Base-by-base conservation (phyloP, 257 asterid genomes). In the Fraxinus anomala region DNA sequence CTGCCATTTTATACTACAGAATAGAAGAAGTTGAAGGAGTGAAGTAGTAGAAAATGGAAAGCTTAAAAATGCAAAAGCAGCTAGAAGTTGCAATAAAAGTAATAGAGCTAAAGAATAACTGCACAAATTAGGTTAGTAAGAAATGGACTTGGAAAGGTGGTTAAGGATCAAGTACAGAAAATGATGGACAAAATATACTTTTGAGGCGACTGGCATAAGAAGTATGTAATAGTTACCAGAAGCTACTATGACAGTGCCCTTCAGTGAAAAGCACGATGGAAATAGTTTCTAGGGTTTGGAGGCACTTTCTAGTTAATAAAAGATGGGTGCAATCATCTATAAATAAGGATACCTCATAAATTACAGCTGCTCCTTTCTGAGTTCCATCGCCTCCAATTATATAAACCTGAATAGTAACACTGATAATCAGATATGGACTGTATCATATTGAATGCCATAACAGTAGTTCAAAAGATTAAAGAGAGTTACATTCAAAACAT, bases 371-470 rank as follows among this genome's bases (percentile, higher is more conserved):
- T 82, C 98, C 98, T 89, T 86, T 92, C 79, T 82, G 96, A 34
- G 97, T 91, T 77, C 98, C 98, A 80, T 94, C 98, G 31, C 98
- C 98, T 81, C 98, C 98, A 88, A 94, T 94, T 76, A 94, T 91
- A 80, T 91, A 94, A 80, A 94, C 98, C 98, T 94, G 86, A 75
- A 70, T 39, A 84, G 74, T 77, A 44, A 70, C 51, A 70, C 68
- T 51, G 68, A 79, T 76, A 73, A 63, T 86, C 79, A 86, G 82
- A 74, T 65, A 39, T 77, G 77, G 59, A 71, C 13, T 72, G 17
- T 23, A 75, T 54, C 72, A 17, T 78, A 76, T 73, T 36, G 13
- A 70, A 73, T 28, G 74, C 73, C 68, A 65, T 78, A 56, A 17
- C 21, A 68, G 70, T 73, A 63, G 71, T 13, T 63, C 54, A 16